Conservation (phyloP, 2,329 filamentous ascomycete genomes). For the Scedosporium minutisporum region DNA sequence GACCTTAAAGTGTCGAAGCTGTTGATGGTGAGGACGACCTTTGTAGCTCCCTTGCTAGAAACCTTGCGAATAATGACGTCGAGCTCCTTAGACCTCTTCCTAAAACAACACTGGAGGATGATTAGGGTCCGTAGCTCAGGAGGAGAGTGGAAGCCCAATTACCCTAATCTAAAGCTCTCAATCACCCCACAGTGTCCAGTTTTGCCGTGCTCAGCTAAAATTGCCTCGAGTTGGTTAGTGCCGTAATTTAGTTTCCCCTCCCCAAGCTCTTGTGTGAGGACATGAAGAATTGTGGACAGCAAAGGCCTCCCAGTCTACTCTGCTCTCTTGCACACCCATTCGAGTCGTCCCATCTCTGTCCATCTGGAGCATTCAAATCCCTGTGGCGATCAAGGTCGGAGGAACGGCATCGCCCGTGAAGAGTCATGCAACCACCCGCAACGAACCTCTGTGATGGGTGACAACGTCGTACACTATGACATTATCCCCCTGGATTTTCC, state of each 20-base stretch:
- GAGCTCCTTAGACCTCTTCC: background rate
- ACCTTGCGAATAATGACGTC: background rate
- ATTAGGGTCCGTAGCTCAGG: no score
- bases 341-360: background rate
- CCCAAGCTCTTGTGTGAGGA: no score
- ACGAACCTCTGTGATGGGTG: background rate
- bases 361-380: background rate
- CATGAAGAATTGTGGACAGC: no score
- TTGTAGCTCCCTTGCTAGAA: background rate
- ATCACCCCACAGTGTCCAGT: no score
- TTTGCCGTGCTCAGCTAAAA: no score
- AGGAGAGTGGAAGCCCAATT: no score
- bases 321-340: background rate
- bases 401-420: background rate
- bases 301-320: background rate
- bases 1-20: background rate
- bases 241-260: no score
- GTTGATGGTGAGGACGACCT: background rate
- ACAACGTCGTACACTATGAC: background rate
- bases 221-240: no score
- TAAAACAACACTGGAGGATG: no score
- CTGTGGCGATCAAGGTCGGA: background rate
- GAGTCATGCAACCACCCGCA: background rate
- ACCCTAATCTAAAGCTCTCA: no score
- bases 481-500: background rate